A percentile compares a stretch with the other conserved stretches of the same genome.
These are phyloP conservation scores for Limonium bicolor DNA, from an alignment of 148 eudicot species.

Conservation along the genomic window DNA sequence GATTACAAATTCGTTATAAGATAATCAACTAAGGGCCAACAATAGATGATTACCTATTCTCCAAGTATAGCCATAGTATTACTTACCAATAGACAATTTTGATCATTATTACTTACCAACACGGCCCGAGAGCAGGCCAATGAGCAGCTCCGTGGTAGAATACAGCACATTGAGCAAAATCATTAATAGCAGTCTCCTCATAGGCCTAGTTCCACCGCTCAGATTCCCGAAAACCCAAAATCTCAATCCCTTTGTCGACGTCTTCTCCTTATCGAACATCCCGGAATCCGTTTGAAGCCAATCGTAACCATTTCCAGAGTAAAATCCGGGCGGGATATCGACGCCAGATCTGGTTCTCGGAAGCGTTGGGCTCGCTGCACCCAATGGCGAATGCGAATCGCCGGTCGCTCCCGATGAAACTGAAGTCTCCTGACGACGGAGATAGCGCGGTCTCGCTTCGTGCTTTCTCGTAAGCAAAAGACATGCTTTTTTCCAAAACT, in stretches of 20 bases:
- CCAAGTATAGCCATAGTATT: no score
- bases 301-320: constrained; percentile 13
- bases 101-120: no score
- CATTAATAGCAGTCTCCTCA: constrained; percentile 64
- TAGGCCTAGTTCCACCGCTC: constrained; percentile 57
- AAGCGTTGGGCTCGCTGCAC: constrained; percentile 14
- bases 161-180: constrained; percentile 84
- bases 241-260: constrained; percentile 14
- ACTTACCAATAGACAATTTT: no score
- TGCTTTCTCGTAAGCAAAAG: constrained; percentile 15
- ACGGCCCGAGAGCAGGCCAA: constrained; percentile 75
- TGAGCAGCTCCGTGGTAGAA: constrained; percentile 56
- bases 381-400: constrained; percentile 36
- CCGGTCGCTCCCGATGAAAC: constrained; percentile 26
- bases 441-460: constrained; percentile 19
- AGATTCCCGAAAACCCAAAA: constrained; percentile 21
- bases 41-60: no score
- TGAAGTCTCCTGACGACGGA: constrained; percentile 15
- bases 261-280: constrained; percentile 14
- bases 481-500: constrained; percentile 8
- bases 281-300: constrained; percentile 20
- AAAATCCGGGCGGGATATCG: constrained; percentile 38
- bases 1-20: no score
- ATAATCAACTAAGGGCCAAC: no score
- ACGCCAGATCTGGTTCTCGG: constrained; percentile 52